These are phyloP conservation scores for Neopestalotiopsis clavispora DNA, from an alignment of 2,329 filamentous ascomycete genomes.

Conservation along the genomic window DNA sequence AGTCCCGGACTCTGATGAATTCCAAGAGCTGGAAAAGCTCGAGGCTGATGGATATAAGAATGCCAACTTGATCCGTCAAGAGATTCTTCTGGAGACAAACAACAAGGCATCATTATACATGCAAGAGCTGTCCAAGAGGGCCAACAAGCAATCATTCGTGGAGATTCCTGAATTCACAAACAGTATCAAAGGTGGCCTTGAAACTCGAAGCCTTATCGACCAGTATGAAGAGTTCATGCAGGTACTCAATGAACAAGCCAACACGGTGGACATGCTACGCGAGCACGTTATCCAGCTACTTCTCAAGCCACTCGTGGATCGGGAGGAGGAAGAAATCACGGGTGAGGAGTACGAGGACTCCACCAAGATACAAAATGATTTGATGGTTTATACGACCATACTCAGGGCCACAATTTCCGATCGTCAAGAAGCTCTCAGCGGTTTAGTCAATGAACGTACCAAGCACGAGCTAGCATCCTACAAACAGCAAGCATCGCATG, in stretches of 20 bases:
- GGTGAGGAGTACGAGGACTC: conserved; percentile 92
- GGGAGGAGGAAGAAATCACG: conserved; percentile 76
- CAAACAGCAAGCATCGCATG: conserved; percentile 62
- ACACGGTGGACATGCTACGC: conserved; percentile 76
- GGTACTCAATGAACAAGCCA: conserved; percentile 74
- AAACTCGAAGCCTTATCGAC: conserved; percentile 70
- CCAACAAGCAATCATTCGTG: conserved; percentile 59
- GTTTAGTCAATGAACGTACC: conserved; percentile 76
- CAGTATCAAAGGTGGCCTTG: conserved; percentile 67
- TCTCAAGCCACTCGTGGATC: conserved; percentile 77
- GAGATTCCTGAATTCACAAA: conserved; percentile 65
- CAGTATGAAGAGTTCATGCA: conserved; percentile 68
- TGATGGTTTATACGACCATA: conserved; percentile 84
- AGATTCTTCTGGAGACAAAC: conserved; percentile 69
- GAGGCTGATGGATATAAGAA: conserved; percentile 77
- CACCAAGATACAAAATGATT: conserved; percentile 84
- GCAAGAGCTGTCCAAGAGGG: conserved; percentile 60
- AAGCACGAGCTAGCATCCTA: conserved; percentile 73
- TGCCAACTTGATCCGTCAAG: conserved; percentile 78
- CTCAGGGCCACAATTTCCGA: conserved; percentile 79
- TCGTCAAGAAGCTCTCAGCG: conserved; percentile 76
- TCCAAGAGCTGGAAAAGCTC: conserved; percentile 66
- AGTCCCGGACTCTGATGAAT: conserved; percentile 69
- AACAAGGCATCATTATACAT: conserved; percentile 68
- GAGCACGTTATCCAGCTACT: conserved; percentile 74